Percentiles rank a stretch among this genome's conserved stretches.
phyloP scores from a whole-genome alignment of 2,329 filamentous ascomycete genomes.

The Pyricularia pennisetigena region DNA sequence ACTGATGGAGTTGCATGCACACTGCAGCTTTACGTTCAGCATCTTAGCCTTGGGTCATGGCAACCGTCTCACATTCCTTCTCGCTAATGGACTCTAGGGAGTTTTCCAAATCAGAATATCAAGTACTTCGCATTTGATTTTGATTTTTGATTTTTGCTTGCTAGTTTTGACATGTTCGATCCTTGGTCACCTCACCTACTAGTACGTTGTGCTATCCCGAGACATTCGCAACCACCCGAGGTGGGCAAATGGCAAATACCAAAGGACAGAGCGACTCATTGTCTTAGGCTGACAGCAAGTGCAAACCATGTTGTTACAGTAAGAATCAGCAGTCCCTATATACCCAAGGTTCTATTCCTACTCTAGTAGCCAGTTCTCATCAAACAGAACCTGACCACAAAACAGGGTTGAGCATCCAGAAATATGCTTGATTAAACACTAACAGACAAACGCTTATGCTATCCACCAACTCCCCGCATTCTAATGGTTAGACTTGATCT shows the following conservation, averaged over 20 bases:
- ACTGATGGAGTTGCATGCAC: neutral
- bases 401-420: neutral
- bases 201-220: neutral
- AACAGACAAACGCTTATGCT: constrained; percentile 4
- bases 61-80: neutral
- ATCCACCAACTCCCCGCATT: neutral
- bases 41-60: neutral
- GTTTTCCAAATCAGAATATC: neutral
- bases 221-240: neutral
- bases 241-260: neutral
- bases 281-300: neutral
- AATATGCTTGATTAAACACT: neutral
- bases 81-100: neutral
- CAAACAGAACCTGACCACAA: neutral
- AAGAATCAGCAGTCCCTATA: neutral
- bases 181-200: neutral
- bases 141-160: neutral
- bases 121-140: neutral
- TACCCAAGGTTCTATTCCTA: neutral
- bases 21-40: neutral
- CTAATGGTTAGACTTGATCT: neutral
- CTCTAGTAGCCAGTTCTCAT: neutral
- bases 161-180: too few species aligned
- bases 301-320: neutral
- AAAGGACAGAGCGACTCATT: neutral